Base-by-base conservation (phyloP, 345 rosid species). In the Hevea brasiliensis region DNA sequence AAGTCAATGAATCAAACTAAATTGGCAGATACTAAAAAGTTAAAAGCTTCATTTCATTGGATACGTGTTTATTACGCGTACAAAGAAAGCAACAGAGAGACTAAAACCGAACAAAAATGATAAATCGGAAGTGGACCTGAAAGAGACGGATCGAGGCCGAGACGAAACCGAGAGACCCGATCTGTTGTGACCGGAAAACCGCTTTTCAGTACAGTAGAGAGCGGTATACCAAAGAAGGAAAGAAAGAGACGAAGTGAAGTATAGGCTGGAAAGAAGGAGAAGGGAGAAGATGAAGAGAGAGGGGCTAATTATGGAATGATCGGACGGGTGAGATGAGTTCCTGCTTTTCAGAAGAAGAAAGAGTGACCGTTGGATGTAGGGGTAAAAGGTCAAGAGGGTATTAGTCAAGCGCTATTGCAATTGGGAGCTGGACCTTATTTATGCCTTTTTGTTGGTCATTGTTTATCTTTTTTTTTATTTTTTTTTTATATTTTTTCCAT, bases 271-370 rank as follows among this genome's bases (percentile, higher is more conserved):
- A 32, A 32, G 37, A 42, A 32, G 66, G 20, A 55, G 51, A 17
- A 1, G 58, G n/a, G 56, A 13, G 44, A 23, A 37, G 51, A 37
- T 8, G 20, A 20, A 24, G 24, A 29, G 12, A 20, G 53, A 0
- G 35, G 48, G 51, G 12, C 6, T 47, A 47, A 29, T 40, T 44
- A 48, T 1, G 40, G 64, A 20, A 8, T 5, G 11, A 70, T 47
- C 62, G 71, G 27, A 35, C 66, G 84, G 79, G 2, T 67, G 47
- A 14, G 81, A 71, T 78, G 47, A 26, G 65, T 44, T 76, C 58
- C 21, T 1, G 23, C 21, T 5, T 47, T 53, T 17, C 6, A 9
- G 48, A 60, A 61, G 4, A 48, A 1, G n/a, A 5, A 17, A 27
- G 29, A 0, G 1, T 18, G 35, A 65, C 73, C 80, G 75, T 70